Base-by-base conservation (phyloP, 2,329 filamentous ascomycete species). In the Blumeria hordei region DNA sequence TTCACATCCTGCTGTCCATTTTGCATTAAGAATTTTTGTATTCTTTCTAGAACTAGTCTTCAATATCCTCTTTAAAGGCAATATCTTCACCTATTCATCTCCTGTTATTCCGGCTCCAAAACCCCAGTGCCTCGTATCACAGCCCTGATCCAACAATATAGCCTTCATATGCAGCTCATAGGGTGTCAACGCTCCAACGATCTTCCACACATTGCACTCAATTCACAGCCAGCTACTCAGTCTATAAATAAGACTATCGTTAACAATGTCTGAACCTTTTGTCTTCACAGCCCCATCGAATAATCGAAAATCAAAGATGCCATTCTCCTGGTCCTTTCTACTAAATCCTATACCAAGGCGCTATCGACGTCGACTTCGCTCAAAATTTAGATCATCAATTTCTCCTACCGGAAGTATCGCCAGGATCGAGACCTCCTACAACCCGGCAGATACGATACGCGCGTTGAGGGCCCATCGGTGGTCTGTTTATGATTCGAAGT, bases 401-500 rank as follows among this genome's bases (percentile, higher is more conserved):
- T 78, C 80, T 43, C 79, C 80, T 49, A 75, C 81, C 21, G 81
- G 85, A 53, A 83, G 82, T 59, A 78, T 95, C 64, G 77, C 86
- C 53, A 75, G 74, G 34, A 73, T 95, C 55, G 77, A 93, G 68
- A 88, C 80, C 14, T 94, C 88, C 0, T 85, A 88, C 68, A 88
- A 83, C 60, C 81, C 86, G 5, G 72, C 76, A 63, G 83, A 93
- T 64, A 88, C 87, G 11, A 69, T 95, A 58, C 77, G 78, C 58
- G 77, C 82, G 39, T 72, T 95, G 59, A 81, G 83, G 62, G 76
- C 76, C 57, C 86, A 92, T 66, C 78, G 78, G 59, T 95, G 86
- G 85, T 82, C 77, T 54, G 71, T 81, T 54, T 84, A 88, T 66
- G 90, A 96, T 68, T 75, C 84, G 43, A 88, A 95, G 69, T 93